phyloP scores from a whole-genome alignment of 176 grass and related monocot species.

The Luzula sylvatica region DNA sequence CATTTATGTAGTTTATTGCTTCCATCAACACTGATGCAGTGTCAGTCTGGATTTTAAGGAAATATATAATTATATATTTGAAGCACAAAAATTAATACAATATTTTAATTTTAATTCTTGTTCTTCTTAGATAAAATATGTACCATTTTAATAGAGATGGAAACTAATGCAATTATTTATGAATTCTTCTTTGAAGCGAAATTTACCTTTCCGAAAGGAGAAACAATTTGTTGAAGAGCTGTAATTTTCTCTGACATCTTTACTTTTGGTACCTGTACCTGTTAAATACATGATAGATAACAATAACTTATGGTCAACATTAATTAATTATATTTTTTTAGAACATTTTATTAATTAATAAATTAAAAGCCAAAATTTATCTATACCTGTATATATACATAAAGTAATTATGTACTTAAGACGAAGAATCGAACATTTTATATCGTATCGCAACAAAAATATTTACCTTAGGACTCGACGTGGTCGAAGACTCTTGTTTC shows the following conservation, averaged over 20 bases:
- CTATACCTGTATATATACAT: not conserved
- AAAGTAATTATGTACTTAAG: not conserved
- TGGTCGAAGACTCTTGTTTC: conserved; percentile 54
- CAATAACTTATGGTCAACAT: too few species aligned
- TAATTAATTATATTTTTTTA: not conserved
- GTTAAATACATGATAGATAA: too few species aligned
- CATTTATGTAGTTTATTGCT: conserved; percentile 84
- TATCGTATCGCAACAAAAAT: not conserved
- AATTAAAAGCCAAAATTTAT: not conserved
- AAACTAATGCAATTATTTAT: not conserved
- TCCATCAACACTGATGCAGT: conserved; percentile 85
- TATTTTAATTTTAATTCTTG: too few species aligned
- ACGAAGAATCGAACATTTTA: not conserved
- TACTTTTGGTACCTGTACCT: conserved; percentile 61
- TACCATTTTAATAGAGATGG: too few species aligned
- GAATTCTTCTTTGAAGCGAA: too few species aligned
- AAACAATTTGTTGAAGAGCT: conserved; percentile 84
- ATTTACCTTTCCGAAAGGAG: conserved; percentile 83
- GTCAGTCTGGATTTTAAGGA: conserved; percentile 51
- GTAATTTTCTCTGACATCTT: conserved; percentile 82
- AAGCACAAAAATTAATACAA: too few species aligned
- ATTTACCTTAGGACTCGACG: conserved; percentile 53
- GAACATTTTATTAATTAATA: not conserved
- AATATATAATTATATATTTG: too few species aligned
- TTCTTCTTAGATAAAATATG: not conserved